These are phyloP conservation scores for Tetracentron sinense DNA, from an alignment of 164 flowering plant species.

Conservation along the genomic window DNA sequence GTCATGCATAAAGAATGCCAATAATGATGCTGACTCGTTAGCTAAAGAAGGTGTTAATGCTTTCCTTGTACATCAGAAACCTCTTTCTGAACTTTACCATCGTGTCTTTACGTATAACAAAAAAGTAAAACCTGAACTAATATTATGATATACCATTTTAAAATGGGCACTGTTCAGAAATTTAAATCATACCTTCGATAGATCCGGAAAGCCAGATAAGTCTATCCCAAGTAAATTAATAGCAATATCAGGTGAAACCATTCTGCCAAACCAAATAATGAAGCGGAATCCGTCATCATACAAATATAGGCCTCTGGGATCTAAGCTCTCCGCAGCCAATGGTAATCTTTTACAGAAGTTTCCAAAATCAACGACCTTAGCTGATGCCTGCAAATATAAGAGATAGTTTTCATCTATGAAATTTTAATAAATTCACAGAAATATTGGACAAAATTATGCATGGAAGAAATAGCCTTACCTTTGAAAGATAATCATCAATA, in stretches of 20 bases:
- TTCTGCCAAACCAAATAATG: conserved; percentile 91
- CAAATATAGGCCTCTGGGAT: conserved; percentile 79
- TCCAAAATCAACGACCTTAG: conserved; percentile 36
- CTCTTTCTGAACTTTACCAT: too few relatives aligned
- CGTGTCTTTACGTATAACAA: too few relatives aligned
- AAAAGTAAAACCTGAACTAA: too few relatives aligned
- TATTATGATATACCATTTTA: too few relatives aligned
- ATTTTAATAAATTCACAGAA: neutral
- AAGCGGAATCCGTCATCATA: conserved; percentile 90
- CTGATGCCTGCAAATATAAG: conserved; percentile 40
- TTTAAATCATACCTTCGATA: conserved; percentile 54
- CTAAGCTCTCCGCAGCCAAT: conserved; percentile 64
- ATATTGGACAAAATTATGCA: neutral
- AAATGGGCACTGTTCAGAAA: too few relatives aligned
- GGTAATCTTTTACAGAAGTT: conserved; percentile 46
- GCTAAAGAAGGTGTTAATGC: too few relatives aligned
- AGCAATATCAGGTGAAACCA: conserved; percentile 64
- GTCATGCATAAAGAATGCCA: too few relatives aligned
- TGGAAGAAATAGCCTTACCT: conserved; percentile 35
- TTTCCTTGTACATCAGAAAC: neutral
- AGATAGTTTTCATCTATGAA: neutral
- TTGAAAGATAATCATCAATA: conserved; percentile 68
- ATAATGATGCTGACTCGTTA: too few relatives aligned
- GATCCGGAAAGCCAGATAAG: conserved; percentile 44
- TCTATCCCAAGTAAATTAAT: conserved; percentile 67